These are phyloP conservation scores for Curvularia sp. DNA, from an alignment of 2,329 filamentous ascomycete species.

Conservation along the genomic window DNA sequence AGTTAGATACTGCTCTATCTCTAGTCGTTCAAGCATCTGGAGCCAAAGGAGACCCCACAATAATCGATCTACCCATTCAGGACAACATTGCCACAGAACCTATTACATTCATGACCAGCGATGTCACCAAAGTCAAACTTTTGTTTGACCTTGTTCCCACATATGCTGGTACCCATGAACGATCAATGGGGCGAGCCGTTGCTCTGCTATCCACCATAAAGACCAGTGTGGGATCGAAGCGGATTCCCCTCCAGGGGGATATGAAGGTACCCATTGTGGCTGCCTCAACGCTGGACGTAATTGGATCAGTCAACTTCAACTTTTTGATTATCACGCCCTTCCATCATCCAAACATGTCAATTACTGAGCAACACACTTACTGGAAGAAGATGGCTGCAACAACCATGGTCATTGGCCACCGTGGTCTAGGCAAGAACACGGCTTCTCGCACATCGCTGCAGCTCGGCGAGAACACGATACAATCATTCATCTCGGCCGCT, in stretches of 20 bases:
- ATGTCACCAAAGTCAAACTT: slow-evolving; percentile 82
- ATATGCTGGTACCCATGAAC: slow-evolving; percentile 82
- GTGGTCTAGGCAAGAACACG: slow-evolving; percentile 86
- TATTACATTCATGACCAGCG: slow-evolving; percentile 82
- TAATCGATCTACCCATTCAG: slow-evolving; percentile 91
- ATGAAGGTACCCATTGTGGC: slow-evolving; percentile 90
- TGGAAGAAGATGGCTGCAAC: slow-evolving; percentile 93
- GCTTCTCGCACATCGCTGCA: slow-evolving; percentile 85
- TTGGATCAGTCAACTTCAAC: slow-evolving; percentile 95
- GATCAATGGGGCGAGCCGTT: slow-evolving; percentile 85
- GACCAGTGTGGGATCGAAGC: slow-evolving; percentile 79
- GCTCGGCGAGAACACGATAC: slow-evolving; percentile 93
- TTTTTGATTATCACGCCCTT: slow-evolving; percentile 96
- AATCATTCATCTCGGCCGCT: slow-evolving; percentile 93
- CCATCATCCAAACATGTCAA: slow-evolving; percentile 88
- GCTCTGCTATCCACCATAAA: slow-evolving; percentile 87
- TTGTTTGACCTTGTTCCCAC: slow-evolving; percentile 96
- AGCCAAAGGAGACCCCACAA: slow-evolving; percentile 83
- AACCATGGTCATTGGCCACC: slow-evolving; percentile 80
- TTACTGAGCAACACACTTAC: slow-evolving; percentile 90
- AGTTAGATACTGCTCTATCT: slow-evolving; percentile 92
- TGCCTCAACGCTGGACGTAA: slow-evolving; percentile 81
- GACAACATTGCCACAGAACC: slow-evolving; percentile 94
- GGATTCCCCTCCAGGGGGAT: slow-evolving; percentile 92
- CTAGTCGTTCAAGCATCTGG: slow-evolving; percentile 87